These are phyloP conservation scores for Penicillium janthinellum DNA, from an alignment of 2,329 filamentous ascomycete genomes.

Conservation along the genomic window DNA sequence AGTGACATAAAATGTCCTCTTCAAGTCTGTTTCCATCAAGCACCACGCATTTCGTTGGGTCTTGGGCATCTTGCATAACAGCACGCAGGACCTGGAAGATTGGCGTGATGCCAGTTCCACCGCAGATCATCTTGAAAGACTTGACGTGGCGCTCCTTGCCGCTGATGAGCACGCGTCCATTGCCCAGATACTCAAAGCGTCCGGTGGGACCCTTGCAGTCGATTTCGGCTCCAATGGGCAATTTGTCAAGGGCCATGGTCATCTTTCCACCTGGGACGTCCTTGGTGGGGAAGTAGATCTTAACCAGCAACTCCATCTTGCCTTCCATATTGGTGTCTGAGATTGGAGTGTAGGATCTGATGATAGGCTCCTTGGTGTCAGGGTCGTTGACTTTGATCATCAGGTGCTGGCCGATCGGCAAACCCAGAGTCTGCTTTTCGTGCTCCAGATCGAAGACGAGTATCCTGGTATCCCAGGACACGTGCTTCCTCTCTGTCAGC, in stretches of 20 bases:
- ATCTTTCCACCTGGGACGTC: conserved; percentile 70
- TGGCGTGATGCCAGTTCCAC: conserved; percentile 87
- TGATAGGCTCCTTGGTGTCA: conserved; percentile 67
- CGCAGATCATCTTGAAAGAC: conserved; percentile 83
- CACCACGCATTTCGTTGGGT: conserved; percentile 69
- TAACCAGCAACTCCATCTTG: conserved; percentile 73
- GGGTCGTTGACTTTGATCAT: conserved; percentile 80
- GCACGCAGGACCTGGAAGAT: conserved; percentile 81
- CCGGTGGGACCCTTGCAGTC: conserved; percentile 89
- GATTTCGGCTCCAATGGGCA: conserved; percentile 71
- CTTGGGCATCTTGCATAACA: conserved; percentile 65
- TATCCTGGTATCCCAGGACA: conserved; percentile 78
- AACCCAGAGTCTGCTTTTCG: conserved; percentile 67
- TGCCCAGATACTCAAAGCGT: conserved; percentile 76
- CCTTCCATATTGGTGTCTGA: conserved; percentile 65
- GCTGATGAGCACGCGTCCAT: conserved; percentile 64
- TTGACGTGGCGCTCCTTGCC: conserved; percentile 60
- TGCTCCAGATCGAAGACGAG: conserved; percentile 81
- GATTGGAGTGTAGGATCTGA: conserved; percentile 84
- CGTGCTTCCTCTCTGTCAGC: conserved; percentile 65
- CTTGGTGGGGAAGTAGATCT: conserved; percentile 71
- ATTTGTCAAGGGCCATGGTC: conserved; percentile 74
- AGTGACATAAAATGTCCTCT: conserved; percentile 78
- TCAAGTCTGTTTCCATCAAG: conserved; percentile 76
- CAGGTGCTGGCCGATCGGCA: conserved; percentile 83